Evolutionary conservation across 2,329 filamentous ascomycete species (phyloP), one percentile per base, ranked within the genome.

Genomic region (Apiospora phragmitis): DNA sequence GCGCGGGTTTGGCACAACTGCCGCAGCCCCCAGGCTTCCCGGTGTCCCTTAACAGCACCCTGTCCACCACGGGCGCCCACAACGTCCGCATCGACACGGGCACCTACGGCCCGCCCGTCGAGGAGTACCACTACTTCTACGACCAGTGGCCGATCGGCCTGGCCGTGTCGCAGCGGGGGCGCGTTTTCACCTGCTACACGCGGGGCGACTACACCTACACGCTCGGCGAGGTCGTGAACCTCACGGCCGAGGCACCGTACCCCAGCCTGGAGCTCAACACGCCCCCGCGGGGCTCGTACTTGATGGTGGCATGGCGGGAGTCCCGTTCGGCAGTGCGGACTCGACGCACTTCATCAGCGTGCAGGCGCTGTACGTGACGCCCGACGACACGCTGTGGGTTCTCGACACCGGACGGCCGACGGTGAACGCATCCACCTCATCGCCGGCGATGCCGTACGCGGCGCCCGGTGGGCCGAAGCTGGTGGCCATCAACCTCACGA

Each of bases 81-180:
- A 62, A 70, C 45, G 67, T 86, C 1, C 79, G 84, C 43, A 78
- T 82, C 8, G 84, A 86, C 72, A 83, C 83, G 69, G 84, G 84
- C n/a, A 83, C 81, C 3, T 85, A 84, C 65, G 84, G 85, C 3
- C 84, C 84, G 0, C 73, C 77, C 1, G 76, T 87, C 4, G 85
- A 87, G 72, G 84, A 86, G 72, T 81, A 82, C 47, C 83, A 86
- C 73, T 86, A 85, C 74, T 86, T 81, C 74, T 84, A 84, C 70
- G 81, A 82, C 38, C 81, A 84, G 74, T 85, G 81, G 83, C 83
- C 83, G 1, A 84, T 84, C 29, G 83, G 83, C 6, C 80, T 85
- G 9, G 82, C 83, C 21, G 79, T 83, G 2, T 83, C 82, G 1
- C 82, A 79, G 18, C 78, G 77, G 35, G 82, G 82, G n/a, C 77